A percentile compares a stretch with the other conserved stretches of the same genome.
Conservation (phyloP, 495 filamentous ascomycete species). For the Rostrohypoxylon terebratum region DNA sequence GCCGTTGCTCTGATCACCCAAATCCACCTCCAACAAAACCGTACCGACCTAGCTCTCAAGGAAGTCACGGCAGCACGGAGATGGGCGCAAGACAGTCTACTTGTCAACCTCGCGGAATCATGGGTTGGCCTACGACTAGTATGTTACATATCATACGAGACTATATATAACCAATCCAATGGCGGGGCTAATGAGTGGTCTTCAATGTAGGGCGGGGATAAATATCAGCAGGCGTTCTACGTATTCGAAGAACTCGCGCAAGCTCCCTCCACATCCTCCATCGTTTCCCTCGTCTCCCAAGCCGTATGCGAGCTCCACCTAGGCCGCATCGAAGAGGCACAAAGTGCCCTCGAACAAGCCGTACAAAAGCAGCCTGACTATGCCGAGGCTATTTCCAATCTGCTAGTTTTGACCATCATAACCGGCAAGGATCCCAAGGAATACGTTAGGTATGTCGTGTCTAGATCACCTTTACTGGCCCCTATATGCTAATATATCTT, state of each 20-base stretch:
- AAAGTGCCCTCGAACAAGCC: conserved; percentile 84
- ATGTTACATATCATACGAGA: conserved; percentile 59
- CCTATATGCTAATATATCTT: conserved; percentile 37
- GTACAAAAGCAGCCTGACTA: conserved; percentile 77
- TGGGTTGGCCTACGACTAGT: conserved; percentile 93
- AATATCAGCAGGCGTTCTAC: conserved; percentile 97
- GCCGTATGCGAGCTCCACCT: conserved; percentile 93
- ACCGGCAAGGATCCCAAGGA: conserved; percentile 75
- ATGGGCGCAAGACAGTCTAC: conserved; percentile 94
- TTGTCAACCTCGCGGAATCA: conserved; percentile 94
- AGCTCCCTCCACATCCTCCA: conserved; percentile 75
- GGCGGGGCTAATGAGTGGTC: conserved; percentile 7
- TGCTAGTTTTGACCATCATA: conserved; percentile 80
- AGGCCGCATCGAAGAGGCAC: conserved; percentile 87
- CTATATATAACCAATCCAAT: background rate
- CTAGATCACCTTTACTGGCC: background rate
- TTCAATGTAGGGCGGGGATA: conserved; percentile 82
- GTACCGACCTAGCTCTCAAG: conserved; percentile 87
- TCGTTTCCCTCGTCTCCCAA: conserved; percentile 80
- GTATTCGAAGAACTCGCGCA: conserved; percentile 97
- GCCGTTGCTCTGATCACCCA: conserved; percentile 83
- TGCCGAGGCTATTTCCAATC: conserved; percentile 81
- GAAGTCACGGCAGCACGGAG: conserved; percentile 89
- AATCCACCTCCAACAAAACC: conserved; percentile 91
- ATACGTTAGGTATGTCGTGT: conserved; percentile 65